Base-by-base conservation (phyloP, 495 filamentous ascomycete genomes). In the Penicillium paxilli region DNA sequence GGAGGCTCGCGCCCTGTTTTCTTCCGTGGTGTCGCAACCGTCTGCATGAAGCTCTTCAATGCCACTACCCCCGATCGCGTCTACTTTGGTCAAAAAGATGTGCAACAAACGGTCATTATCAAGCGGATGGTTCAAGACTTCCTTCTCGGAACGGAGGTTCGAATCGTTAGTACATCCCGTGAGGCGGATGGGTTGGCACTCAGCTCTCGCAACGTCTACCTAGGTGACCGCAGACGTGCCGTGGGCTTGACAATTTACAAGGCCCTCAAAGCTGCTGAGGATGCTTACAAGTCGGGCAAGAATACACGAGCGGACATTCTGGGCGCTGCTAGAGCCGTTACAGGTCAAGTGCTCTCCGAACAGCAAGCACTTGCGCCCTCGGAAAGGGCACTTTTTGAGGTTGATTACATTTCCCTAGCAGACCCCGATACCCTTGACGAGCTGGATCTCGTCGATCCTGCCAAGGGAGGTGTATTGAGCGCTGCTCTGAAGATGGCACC, bases 71-170 rank as follows among this genome's bases (percentile, higher is more conserved):
- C 94, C 2, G 90, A 96, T 37, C 83, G 83, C 38, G 95, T 92
- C 1, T 99, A 96, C 66, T 97, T 99, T 70, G 94, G 94, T 1
- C 95, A 98, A 72, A 98, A 99, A 74, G 94, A 99, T 62, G 83
- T 97, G 16, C 94, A 99, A 72, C 94, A 99, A 73, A 95, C 91
- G 0, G 89, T 93, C 7, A 81, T 99, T 5, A 89, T 99, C 63
- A 83, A 82, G 67, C 82, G 88, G 7, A 82, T 99, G 84, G 89
- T 97, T 3, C 72, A 82, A 57, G 94, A 99, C 64, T 92, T 99
- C 57, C 86, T 88, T 65, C 62, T 98, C n/a, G 81, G 87, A 20
- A 88, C 82, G 2, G 80, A 91, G 40, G 83, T 98, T 1, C 75
- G 85, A 5, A 77, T 98, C 30, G 84, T 87, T 2, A 67, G 80